A percentile compares a stretch with the other conserved stretches of the same genome.
These are phyloP conservation scores for Populus hybrid DNA, from an alignment of 441 rosid genomes.

Conservation along the genomic window DNA sequence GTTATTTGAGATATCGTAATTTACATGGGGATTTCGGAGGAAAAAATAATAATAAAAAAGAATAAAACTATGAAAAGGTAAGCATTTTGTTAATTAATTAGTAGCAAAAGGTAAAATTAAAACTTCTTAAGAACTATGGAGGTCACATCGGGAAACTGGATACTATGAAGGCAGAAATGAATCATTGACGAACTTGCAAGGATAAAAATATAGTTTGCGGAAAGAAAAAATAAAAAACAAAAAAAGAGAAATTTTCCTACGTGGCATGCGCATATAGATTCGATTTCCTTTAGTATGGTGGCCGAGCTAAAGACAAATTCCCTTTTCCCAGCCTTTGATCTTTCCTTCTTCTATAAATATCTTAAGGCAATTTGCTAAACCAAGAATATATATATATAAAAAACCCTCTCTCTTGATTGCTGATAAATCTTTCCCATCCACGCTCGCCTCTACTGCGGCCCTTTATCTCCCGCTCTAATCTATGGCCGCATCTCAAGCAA, in stretches of 20 bases:
- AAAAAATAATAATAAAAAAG: too few species aligned
- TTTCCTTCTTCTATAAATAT: not conserved
- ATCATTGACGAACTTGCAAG: not conserved
- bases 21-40: not conserved
- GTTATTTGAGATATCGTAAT: not conserved
- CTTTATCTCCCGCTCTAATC: conserved; percentile 18
- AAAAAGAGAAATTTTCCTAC: not conserved
- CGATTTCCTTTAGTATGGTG: not conserved
- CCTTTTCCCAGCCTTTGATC: not conserved
- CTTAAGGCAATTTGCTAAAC: not conserved
- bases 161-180: not conserved
- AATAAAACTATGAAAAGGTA: too few species aligned
- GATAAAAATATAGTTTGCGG: too few species aligned
- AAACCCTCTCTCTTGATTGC: too few species aligned
- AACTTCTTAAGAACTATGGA: not conserved
- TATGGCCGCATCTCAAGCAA: conserved; percentile 70
- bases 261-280: not conserved
- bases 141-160: not conserved
- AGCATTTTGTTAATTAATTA: too few species aligned
- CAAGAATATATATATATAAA: not conserved
- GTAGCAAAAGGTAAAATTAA: too few species aligned
- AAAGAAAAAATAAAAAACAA: too few species aligned
- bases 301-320: not conserved
- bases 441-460: conserved; percentile 5
- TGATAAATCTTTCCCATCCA: not conserved